Base-by-base conservation (phyloP, 352 stramenopile species). In the Phytophthora citrophthora region DNA sequence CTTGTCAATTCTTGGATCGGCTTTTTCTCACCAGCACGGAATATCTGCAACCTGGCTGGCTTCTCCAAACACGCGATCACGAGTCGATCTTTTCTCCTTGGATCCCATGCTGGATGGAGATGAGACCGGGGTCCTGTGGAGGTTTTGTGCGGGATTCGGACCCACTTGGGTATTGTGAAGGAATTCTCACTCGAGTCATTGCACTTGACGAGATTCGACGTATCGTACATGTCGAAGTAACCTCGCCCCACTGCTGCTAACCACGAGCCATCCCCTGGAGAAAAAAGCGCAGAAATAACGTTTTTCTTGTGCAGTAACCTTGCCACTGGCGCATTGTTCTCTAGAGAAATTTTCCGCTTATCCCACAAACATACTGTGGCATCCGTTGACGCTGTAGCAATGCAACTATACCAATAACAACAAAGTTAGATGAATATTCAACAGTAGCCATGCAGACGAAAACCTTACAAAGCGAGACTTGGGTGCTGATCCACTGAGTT, bases 211-310 rank as follows among this genome's bases (percentile, higher is more conserved):
- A 64, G 46, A 39, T 10, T 47, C 6, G 52, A 53, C 12, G 80
- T 85, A 34, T 81, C 57, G 59, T 85, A 90, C 24, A 91, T 36
- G 54, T 90, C 69, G 24, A 92, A 67, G 38, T 79, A 88, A 52
- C 89, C 80, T 24, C 88, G 75, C 0, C 69, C 69, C 23, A 94
- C 83, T 0, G 86, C 89, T 38, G 93, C 74, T 23, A 94, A 50
- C 52, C 81, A 77, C 0, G 64, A 49, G 6, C 86, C 86, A 13
- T 65, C 68, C 23, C 26, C 23, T 0, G 88, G 88, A 24, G 84
- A 91, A 46, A 94, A 92, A 53, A 92, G 84, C 2, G 85, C 88
- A 39, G 79, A 91, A 59, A 90, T 88, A 43, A 93, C 72, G 38
- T 51, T 86, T n/a, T 71, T 72, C 12, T 29, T 34, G 40, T 91